Percentiles rank a stretch among this genome's conserved stretches.
Conservation (phyloP, 106 monocot species). For the Vanilla planifolia region DNA sequence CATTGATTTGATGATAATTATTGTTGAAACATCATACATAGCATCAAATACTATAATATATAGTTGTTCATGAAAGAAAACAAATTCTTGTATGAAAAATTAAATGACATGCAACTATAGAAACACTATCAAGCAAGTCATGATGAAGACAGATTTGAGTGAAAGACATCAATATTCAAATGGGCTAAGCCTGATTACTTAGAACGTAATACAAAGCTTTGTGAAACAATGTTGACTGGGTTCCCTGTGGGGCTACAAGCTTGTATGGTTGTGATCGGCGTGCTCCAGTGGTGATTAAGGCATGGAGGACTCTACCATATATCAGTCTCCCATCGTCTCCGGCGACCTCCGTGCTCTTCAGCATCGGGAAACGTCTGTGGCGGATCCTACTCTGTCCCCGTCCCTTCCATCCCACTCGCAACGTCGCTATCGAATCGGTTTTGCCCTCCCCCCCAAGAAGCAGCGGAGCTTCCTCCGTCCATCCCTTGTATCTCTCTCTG, state of each 20-base stretch:
- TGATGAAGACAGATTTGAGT: neutral
- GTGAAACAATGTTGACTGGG: neutral
- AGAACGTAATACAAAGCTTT: too few species aligned
- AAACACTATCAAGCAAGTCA: neutral
- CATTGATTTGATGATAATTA: too few species aligned
- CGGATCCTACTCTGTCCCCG: neutral
- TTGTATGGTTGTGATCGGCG: neutral
- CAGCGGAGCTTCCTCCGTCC: conserved; percentile 41
- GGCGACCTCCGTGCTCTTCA: neutral
- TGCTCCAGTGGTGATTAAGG: neutral
- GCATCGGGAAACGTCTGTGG: neutral
- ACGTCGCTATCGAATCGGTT: conserved; percentile 29
- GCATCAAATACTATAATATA: too few species aligned
- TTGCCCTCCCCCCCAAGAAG: conserved; percentile 58
- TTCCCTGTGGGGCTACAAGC: neutral
- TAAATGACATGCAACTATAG: neutral
- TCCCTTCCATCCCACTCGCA: conserved; percentile 1
- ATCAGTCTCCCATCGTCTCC: neutral
- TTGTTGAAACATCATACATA: too few species aligned
- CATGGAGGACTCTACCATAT: neutral
- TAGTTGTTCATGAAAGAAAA: too few species aligned
- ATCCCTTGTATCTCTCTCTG: conserved; percentile 32
- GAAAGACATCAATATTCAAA: neutral
- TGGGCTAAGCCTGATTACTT: neutral
- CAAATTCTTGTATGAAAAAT: too few species aligned